A percentile compares a stretch with the other conserved stretches of the same genome.
These are phyloP conservation scores for Esteya vermicola DNA, from an alignment of 2,329 filamentous ascomycete genomes.

Conservation along the genomic window DNA sequence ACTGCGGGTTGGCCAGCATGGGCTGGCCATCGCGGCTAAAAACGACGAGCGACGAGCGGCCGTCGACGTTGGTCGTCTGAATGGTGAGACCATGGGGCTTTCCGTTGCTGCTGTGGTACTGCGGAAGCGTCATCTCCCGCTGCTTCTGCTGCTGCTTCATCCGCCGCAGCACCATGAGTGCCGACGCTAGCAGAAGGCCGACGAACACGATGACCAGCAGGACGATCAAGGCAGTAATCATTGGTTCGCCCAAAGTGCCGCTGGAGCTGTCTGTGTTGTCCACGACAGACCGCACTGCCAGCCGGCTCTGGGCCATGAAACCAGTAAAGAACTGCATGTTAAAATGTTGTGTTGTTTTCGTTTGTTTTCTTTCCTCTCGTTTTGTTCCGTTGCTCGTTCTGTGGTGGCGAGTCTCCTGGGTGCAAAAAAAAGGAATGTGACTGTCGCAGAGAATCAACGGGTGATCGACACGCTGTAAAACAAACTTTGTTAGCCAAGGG, in stretches of 20 bases:
- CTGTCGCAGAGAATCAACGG: no score
- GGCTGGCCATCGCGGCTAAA: conserved; percentile 58
- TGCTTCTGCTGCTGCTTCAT: conserved; percentile 33
- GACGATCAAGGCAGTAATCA: conserved; percentile 65
- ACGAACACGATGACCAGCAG: conserved; percentile 68
- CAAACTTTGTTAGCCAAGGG: no score
- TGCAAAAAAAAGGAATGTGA: no score
- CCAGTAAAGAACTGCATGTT: conserved; percentile 24
- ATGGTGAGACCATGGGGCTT: conserved; percentile 44
- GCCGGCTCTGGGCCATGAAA: conserved; percentile 23
- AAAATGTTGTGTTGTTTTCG: neutral
- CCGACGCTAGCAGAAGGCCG: conserved; percentile 50
- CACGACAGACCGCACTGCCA: conserved; percentile 34
- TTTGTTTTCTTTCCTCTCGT: no score
- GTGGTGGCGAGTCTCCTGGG: no score
- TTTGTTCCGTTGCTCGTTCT: no score
- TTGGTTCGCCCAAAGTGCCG: conserved; percentile 32
- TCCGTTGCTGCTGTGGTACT: conserved; percentile 40
- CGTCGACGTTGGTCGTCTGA: conserved; percentile 32
- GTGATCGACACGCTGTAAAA: no score
- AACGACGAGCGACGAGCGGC: conserved; percentile 57
- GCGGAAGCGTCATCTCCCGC: conserved; percentile 44
- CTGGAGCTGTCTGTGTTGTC: conserved; percentile 15
- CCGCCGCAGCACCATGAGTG: conserved; percentile 60
- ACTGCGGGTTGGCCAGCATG: conserved; percentile 61